These are phyloP conservation scores for Agaricus blazei DNA, from an alignment of 768 basidiomycete species.

Conservation along the genomic window DNA sequence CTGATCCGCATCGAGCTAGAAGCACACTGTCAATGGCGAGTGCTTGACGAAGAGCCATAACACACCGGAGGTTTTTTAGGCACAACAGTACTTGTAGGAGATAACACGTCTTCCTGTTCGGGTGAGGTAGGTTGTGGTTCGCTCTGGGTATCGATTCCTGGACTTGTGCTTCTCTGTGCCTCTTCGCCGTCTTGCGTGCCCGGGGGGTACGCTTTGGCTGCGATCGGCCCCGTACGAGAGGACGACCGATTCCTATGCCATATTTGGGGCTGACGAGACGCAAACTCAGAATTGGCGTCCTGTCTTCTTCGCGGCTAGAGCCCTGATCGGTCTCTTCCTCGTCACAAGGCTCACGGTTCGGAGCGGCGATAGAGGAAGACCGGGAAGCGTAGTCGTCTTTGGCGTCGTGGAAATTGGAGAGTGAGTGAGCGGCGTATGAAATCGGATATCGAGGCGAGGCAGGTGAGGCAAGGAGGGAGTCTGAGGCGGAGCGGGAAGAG, in stretches of 20 bases:
- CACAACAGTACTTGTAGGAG: neutral
- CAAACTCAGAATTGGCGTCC: conserved; percentile 18
- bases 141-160: neutral
- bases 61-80: neutral
- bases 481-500: conserved; percentile 20
- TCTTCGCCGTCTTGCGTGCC: neutral
- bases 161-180: neutral
- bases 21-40: neutral
- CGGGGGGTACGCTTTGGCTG: neutral
- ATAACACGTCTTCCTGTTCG: neutral
- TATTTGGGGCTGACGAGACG: conserved; percentile 20
- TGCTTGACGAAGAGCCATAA: neutral
- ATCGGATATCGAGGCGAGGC: conserved; percentile 14
- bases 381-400: conserved; percentile 14
- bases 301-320: neutral
- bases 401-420: conserved; percentile 2
- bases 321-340: neutral
- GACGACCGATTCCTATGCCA: neutral
- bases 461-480: conserved; percentile 20
- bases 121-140: neutral
- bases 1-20: neutral
- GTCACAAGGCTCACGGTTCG: neutral
- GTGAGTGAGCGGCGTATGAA: conserved; percentile 9
- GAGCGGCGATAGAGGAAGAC: conserved; percentile 5
- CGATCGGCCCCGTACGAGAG: conserved; percentile 5